These are phyloP conservation scores for Suillus occidentalis DNA, from an alignment of 768 basidiomycete species.

Conservation along the genomic window DNA sequence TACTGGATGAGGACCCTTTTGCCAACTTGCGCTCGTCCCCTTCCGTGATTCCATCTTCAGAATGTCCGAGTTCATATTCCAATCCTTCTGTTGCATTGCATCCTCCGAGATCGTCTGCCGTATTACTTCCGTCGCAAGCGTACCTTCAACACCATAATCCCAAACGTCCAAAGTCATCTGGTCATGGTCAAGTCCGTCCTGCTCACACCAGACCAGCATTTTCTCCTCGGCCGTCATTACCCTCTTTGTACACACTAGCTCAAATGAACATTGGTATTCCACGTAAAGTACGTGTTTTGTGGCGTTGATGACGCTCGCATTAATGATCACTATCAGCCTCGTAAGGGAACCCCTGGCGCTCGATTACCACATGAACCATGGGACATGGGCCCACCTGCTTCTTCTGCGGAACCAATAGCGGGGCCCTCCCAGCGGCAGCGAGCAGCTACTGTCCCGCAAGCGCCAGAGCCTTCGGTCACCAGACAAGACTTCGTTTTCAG, in stretches of 20 bases:
- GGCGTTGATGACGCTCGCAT: slow-evolving; percentile 3
- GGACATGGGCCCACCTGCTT: slow-evolving; percentile 23
- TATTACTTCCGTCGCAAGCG: slow-evolving; percentile 16
- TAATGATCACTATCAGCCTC: slow-evolving; percentile 28
- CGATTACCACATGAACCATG: slow-evolving; percentile 45
- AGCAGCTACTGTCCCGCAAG: background rate
- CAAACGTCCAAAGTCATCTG: slow-evolving; percentile 34
- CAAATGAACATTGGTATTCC: slow-evolving; percentile 36
- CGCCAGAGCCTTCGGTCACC: background rate
- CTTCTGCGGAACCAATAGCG: slow-evolving; percentile 8
- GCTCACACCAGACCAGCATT: slow-evolving; percentile 45
- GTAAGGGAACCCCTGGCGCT: slow-evolving; percentile 43
- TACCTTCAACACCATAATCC: slow-evolving; percentile 12
- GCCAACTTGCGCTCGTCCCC: slow-evolving; percentile 49
- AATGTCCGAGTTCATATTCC: slow-evolving; percentile 5
- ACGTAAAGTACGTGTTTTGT: slow-evolving; percentile 34
- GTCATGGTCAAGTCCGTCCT: slow-evolving; percentile 36
- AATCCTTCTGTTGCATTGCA: slow-evolving; percentile 12
- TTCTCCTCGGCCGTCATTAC: slow-evolving; percentile 40
- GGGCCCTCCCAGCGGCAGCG: slow-evolving; percentile 6
- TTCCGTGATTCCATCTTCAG: slow-evolving; percentile 9
- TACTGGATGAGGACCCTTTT: slow-evolving; percentile 75
- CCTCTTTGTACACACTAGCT: slow-evolving; percentile 40
- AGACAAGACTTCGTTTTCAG: background rate
- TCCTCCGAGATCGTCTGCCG: slow-evolving; percentile 12